Evolutionary conservation across 83 land plant species (phyloP).

Genomic region (Thuja plicata): DNA sequence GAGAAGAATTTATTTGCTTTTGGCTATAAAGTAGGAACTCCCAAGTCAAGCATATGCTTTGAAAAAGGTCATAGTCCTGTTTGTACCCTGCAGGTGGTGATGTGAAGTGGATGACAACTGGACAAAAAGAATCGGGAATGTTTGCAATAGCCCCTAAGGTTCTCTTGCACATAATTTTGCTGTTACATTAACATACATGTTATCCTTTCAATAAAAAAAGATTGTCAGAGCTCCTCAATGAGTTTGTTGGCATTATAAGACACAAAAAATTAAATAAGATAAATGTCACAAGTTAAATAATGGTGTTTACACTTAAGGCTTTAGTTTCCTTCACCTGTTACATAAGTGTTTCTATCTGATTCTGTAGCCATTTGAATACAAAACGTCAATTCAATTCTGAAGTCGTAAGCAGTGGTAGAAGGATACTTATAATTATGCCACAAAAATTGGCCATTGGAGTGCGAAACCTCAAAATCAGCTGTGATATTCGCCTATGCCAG

Average conservation of each 20-base stretch:
- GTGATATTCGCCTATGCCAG: too few relatives aligned
- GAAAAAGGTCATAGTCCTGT: constrained; percentile 24
- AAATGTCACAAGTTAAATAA: not conserved
- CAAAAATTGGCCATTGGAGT: too few relatives aligned
- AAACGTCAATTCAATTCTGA: too few relatives aligned
- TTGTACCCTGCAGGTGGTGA: constrained; percentile 83
- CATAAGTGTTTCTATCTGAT: not conserved
- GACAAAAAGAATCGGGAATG: constrained; percentile 37
- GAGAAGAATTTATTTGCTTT: constrained; percentile 8
- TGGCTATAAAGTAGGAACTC: constrained; percentile 6
- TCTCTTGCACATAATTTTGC: constrained; percentile 1
- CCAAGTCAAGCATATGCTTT: not conserved
- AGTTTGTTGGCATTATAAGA: constrained; percentile 2
- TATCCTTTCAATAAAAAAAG: not conserved
- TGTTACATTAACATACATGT: not conserved
- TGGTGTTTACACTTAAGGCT: not conserved
- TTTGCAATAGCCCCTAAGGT: constrained; percentile 43
- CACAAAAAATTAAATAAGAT: not conserved
- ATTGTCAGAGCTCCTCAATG: not conserved
- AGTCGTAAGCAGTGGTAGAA: too few relatives aligned
- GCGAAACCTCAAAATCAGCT: too few relatives aligned
- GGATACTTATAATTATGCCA: too few relatives aligned
- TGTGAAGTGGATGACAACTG: constrained; percentile 65
- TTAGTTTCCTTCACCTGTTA: not conserved
- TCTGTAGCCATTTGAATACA: too few relatives aligned